phyloP scores from a whole-genome alignment of 352 stramenopile species.

The Phytophthora melonis region DNA sequence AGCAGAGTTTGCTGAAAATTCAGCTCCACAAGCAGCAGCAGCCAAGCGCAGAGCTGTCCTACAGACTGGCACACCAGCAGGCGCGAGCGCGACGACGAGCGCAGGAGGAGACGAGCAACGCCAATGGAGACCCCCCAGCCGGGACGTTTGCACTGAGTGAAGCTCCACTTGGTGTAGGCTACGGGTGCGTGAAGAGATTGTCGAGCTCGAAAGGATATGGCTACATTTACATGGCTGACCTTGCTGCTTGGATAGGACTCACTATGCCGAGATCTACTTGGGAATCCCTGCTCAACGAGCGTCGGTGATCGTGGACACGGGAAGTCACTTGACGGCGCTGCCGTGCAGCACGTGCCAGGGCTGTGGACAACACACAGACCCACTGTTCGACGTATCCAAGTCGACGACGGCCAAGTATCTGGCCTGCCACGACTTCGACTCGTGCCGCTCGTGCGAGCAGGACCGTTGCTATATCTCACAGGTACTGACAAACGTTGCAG shows the following conservation, averaged over 20 bases:
- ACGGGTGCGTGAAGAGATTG: constrained; percentile 46
- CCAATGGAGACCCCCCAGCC: constrained; percentile 24
- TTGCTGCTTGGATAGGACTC: constrained; percentile 54
- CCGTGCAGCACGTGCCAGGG: constrained; percentile 73
- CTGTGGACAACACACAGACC: constrained; percentile 81
- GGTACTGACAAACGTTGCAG: constrained; percentile 29
- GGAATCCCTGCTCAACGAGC: constrained; percentile 80
- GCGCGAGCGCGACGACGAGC: constrained; percentile 58
- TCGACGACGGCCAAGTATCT: constrained; percentile 81
- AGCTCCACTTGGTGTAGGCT: constrained; percentile 72
- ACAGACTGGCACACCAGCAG: constrained; percentile 48
- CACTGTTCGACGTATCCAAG: constrained; percentile 76
- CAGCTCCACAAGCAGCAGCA: constrained; percentile 37
- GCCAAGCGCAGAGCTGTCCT: constrained; percentile 15
- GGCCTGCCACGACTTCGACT: constrained; percentile 60
- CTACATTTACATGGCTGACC: not conserved
- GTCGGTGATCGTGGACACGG: constrained; percentile 89
- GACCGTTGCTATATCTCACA: constrained; percentile 81
- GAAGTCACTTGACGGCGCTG: constrained; percentile 82
- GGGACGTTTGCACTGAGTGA: constrained; percentile 63
- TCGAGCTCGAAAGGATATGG: constrained; percentile 5
- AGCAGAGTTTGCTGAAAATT: constrained; percentile 36
- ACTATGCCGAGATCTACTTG: constrained; percentile 87
- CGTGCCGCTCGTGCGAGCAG: constrained; percentile 64
- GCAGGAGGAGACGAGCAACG: constrained; percentile 16